Conservation (phyloP, 108 stramenopile species). For the Epithemia pelagica region DNA sequence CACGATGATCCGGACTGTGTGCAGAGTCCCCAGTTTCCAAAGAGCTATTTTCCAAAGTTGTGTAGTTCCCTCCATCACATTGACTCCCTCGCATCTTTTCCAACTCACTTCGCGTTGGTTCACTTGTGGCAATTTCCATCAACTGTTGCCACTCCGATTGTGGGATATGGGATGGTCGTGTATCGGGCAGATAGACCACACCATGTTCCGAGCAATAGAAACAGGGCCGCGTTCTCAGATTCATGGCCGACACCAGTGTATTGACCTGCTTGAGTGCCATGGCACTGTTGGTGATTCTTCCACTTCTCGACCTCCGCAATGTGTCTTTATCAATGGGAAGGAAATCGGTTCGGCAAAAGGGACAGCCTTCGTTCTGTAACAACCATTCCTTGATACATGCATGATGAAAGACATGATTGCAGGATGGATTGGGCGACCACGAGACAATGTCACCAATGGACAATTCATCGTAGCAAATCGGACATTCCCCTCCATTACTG, state of each 20-base stretch:
- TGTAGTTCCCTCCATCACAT: no score
- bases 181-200: not conserved
- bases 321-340: conserved; percentile 28
- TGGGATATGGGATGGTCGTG: not conserved
- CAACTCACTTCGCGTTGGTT: not conserved
- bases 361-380: conserved; percentile 26
- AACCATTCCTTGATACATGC: conserved; percentile 44
- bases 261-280: not conserved
- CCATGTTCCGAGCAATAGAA: conserved; percentile 7
- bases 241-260: not conserved
- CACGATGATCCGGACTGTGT: not conserved
- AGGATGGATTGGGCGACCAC: conserved; percentile 31
- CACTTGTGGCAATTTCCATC: not conserved
- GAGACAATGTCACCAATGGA: conserved; percentile 28
- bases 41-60: no score
- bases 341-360: conserved; percentile 26
- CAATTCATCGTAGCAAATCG: conserved; percentile 48
- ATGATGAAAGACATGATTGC: conserved; percentile 54
- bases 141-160: not conserved
- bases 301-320: not conserved
- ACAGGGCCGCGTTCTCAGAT: not conserved
- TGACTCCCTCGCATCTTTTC: not conserved
- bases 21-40: no score
- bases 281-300: not conserved
- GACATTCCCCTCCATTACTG: conserved; percentile 18